These are phyloP conservation scores for Dactylellina haptotyla DNA, from an alignment of 2,329 filamentous ascomycete species.

Conservation along the genomic window DNA sequence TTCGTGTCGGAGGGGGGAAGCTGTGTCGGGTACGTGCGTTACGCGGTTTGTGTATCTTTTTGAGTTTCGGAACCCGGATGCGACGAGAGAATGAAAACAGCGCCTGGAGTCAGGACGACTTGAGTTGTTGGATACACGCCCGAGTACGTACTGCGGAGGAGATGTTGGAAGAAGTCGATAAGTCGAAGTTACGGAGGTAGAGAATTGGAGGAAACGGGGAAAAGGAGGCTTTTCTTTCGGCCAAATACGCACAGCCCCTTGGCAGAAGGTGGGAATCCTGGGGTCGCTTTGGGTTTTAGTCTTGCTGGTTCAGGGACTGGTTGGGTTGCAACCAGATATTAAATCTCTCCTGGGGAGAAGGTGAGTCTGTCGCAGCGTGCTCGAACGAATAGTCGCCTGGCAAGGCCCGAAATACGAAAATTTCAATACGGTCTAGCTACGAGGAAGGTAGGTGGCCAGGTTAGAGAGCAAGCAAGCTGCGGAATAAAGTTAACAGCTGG, in stretches of 20 bases:
- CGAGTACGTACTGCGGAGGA: too few species aligned
- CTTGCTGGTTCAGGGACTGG: conserved; percentile 1
- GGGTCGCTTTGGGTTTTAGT: conserved; percentile 26
- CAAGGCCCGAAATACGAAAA: not conserved
- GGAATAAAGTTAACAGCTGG: conserved; percentile 9
- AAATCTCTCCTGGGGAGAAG: not conserved
- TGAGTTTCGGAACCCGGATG: too few species aligned
- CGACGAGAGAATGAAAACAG: too few species aligned
- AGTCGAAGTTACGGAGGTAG: not conserved
- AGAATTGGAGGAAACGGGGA: conserved; percentile 9
- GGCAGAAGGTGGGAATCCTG: conserved; percentile 12
- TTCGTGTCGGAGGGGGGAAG: too few species aligned
- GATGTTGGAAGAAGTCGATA: not conserved
- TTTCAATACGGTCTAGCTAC: conserved; percentile 7
- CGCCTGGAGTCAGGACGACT: too few species aligned
- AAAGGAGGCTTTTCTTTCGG: conserved; percentile 42
- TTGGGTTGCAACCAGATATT: conserved; percentile 5
- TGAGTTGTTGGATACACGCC: too few species aligned
- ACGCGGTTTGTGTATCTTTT: too few species aligned
- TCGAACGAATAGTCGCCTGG: not conserved
- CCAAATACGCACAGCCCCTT: conserved; percentile 52
- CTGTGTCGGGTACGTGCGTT: too few species aligned
- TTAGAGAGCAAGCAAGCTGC: not conserved
- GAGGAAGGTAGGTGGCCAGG: not conserved
- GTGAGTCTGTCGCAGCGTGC: not conserved